Evolutionary conservation across 129 eudicot species (phyloP), one percentile per base, ranked within the genome.

Genomic region (Tagetes erecta): DNA sequence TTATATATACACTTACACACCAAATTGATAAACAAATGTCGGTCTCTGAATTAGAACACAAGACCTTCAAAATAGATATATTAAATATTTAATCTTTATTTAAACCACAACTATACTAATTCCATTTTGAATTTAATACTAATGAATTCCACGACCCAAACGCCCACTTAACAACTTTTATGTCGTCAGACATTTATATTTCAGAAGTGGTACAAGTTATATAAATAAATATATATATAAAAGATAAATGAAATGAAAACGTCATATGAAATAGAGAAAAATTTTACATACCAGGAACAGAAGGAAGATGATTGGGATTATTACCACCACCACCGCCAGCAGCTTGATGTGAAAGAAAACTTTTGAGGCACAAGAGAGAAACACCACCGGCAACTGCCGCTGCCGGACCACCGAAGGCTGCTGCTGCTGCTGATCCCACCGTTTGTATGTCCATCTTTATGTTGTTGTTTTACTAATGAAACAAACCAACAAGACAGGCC

Each of bases 341-440:
- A 20, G 27, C 27, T 8, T 70, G 85, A 12, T 71, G 64, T 53
- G 72, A 70, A 8, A 77, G 66, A 66, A 64, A 72, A 33, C 67
- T 65, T 55, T 65, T 77, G n/a, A 82, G 70, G 14, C 71, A 49
- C 82, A 72, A 57, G 49, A 77, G 66, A 66, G 82, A 71, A 41
- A 76, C 9, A 65, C 85, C 82, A 30, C 78, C 75, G 65, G 71
- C 83, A 30, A 80, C 83, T 14, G 79, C 88, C 36, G 85, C 90
- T 9, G 78, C 92, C 41, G 88, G 96, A 39, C 85, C 92, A 41
- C 85, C 88, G 9, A 77, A 63, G 6, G 87, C 79, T 10, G 80
- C 35, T 13, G 86, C 35, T 13, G 86, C 87, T 63, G 74, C 74
- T 41, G 78, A 67, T 76, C 74, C 80, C 68, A 34, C 81, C 64